These are phyloP conservation scores for Cordyceps farinosa DNA, from an alignment of 2,329 filamentous ascomycete genomes.

Conservation along the genomic window DNA sequence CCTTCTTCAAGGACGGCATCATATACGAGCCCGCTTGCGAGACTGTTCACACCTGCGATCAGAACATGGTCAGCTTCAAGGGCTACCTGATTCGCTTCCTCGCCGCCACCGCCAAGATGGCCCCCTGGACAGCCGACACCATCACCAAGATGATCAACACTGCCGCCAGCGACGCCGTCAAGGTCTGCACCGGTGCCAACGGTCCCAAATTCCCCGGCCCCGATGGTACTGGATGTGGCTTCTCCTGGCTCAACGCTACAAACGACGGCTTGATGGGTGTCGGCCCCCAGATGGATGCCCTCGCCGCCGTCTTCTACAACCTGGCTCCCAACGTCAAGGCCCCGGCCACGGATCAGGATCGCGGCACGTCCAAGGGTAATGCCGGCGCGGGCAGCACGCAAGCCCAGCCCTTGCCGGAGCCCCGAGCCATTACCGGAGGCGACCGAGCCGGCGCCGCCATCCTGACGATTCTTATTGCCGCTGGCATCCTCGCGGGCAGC, in stretches of 20 bases:
- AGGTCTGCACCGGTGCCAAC: constrained; percentile 48
- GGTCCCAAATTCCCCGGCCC: constrained; percentile 46
- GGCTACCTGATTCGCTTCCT: constrained; percentile 69
- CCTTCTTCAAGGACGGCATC: constrained; percentile 54
- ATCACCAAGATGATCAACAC: constrained; percentile 50
- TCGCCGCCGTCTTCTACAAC: constrained; percentile 60
- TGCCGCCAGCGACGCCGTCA: constrained; percentile 51
- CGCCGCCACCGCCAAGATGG: constrained; percentile 51
- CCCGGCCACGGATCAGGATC: constrained; percentile 51
- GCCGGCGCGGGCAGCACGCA: constrained; percentile 41
- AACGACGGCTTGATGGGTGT: constrained; percentile 63
- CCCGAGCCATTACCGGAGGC: constrained; percentile 41
- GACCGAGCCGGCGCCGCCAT: constrained; percentile 56
- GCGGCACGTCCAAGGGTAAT: constrained; percentile 57
- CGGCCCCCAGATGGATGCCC: constrained; percentile 66
- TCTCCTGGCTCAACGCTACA: constrained; percentile 53
- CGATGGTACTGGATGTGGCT: constrained; percentile 62
- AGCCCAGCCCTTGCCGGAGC: constrained; percentile 27
- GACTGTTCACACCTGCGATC: constrained; percentile 56
- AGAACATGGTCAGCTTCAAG: constrained; percentile 73
- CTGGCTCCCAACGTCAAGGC: constrained; percentile 43
- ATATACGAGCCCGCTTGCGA: constrained; percentile 69
- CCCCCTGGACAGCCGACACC: constrained; percentile 46
- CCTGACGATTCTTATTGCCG: constrained; percentile 47
- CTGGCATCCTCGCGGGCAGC: constrained; percentile 48